These are phyloP conservation scores for Penicillium polonicum DNA, from an alignment of 2,329 filamentous ascomycete genomes.

Conservation along the genomic window DNA sequence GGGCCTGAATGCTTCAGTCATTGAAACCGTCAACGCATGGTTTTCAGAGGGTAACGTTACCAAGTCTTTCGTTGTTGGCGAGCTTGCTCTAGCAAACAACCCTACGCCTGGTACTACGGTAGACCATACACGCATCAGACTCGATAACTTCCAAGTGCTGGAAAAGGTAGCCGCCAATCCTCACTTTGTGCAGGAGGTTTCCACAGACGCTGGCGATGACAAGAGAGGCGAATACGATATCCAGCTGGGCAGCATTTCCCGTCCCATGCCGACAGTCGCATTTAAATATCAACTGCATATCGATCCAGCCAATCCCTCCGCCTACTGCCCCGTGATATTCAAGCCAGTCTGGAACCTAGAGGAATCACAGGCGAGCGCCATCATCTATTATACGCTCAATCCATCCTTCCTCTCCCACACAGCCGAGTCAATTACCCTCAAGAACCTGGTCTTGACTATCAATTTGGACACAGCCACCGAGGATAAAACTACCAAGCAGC, in stretches of 20 bases:
- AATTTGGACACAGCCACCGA: constrained; percentile 43
- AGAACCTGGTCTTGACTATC: constrained; percentile 73
- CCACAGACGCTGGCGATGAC: constrained; percentile 46
- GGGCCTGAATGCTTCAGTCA: constrained; percentile 82
- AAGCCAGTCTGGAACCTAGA: constrained; percentile 80
- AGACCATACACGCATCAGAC: constrained; percentile 65
- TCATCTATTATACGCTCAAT: constrained; percentile 82
- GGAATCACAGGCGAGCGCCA: constrained; percentile 78
- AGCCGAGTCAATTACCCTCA: constrained; percentile 56
- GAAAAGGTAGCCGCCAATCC: constrained; percentile 94
- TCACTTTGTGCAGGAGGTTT: constrained; percentile 72
- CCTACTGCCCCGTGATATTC: constrained; percentile 70
- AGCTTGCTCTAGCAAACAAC: constrained; percentile 86
- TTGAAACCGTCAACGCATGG: constrained; percentile 84
- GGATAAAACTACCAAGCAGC: constrained; percentile 48
- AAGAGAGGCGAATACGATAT: constrained; percentile 78
- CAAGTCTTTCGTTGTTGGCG: constrained; percentile 74
- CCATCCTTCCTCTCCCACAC: constrained; percentile 58
- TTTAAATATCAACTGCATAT: constrained; percentile 91
- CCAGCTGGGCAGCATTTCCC: constrained; percentile 67
- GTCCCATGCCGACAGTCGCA: constrained; percentile 65
- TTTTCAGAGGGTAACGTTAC: constrained; percentile 74
- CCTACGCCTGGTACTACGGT: constrained; percentile 33
- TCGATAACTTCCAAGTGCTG: constrained; percentile 83
- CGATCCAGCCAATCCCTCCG: constrained; percentile 55